Base-by-base conservation (phyloP, 169 alveolate genomes). In the Theileria parva region DNA sequence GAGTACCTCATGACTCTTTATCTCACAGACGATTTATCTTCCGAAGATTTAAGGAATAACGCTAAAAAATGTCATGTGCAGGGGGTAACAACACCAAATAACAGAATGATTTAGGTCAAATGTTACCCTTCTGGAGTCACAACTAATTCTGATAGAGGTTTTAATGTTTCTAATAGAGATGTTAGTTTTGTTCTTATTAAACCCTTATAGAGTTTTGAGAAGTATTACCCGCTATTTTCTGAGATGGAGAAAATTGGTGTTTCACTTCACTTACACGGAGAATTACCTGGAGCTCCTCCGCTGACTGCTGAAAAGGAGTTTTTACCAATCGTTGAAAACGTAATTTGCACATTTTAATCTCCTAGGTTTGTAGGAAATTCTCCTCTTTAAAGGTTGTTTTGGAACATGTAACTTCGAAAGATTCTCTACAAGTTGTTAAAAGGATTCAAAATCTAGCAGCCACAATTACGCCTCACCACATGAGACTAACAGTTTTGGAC, bases 211-310 rank as follows among this genome's bases (percentile, higher is more conserved):
- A 74, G 73, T 2, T 74, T 91, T 61, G 92, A 91, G 68, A 79
- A 85, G 39, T 91, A 68, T 64, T 91, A 91, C 59, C 87, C 88
- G 25, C 51, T 91, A 30, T 91, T 91, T 53, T 27, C 74, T 65
- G 89, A 72, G n/a, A 75, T 91, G 84, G 93, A 91, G 70, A 80
- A 70, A 70, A 27, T 87, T 28, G 83, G 84, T 23, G 77, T 87
- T 59, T 87, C 93, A 23, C 67, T 91, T 4, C 95, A 91, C 61
- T 67, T 91, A 5, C 95, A 91, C 86, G 89, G 95, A 65, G 95
- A 91, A 60, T 79, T 74, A 37, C 88, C 92, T 0, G 88, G 86
- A 3, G 61, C 79, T 55, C 83, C 77, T 72, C 95, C 95, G 0
- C 53, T 91, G 44, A 59, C 55, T 44, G 89, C 93, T 19, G 95